Base-by-base conservation (phyloP, 2,329 filamentous ascomycete genomes). In the Neofusicoccum laricinum region DNA sequence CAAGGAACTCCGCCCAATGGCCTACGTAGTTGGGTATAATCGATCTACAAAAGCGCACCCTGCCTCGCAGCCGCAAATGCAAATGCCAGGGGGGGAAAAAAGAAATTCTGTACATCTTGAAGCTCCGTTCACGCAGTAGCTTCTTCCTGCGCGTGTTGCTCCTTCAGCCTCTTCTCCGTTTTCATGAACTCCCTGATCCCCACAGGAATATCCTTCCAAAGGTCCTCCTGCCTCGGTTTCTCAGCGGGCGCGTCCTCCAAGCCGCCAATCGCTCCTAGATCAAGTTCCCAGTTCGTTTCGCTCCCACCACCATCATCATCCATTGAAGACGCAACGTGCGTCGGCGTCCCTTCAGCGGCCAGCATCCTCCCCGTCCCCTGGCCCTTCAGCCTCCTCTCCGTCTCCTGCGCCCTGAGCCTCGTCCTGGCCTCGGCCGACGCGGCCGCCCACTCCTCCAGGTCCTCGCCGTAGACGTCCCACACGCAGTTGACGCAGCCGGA, bases 151-250 rank as follows among this genome's bases (percentile, higher is more conserved):
- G 79, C 76, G 74, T 93, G 91, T 76, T 87, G 90, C 76, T 91
- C 84, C 77, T 92, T 94, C 66, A 99, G 77, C 76, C 83, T 89
- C 84, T 98, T 98, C 81, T 99, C 95, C 66, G 90, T 93, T 81
- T 90, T 92, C 94, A 99, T 98, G 72, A 99, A 99, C 76, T 97
- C 94, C 67, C 92, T 84, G 68, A 99, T 97, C 0, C 94, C 95
- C 10, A 98, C 91, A 0, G 95, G 94, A 61, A 99, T 88, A 69
- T 86, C 87, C 57, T 86, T 85, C 71, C 96, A 96, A 40, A 96
- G 74, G 57, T 91, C 88, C 2, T 88, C 87, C 63, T 86, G 82
- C 71, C 77, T 71, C 71, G 68, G 74, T 71, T 49, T 75, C 25
- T 30, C 55, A 68, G 30, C 72, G 36, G 58, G 62, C 41, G 62